Percentiles rank a stretch among this genome's conserved stretches.
Conservation (phyloP, 1,284 basidiomycete species). For the Leccinum solheimii region DNA sequence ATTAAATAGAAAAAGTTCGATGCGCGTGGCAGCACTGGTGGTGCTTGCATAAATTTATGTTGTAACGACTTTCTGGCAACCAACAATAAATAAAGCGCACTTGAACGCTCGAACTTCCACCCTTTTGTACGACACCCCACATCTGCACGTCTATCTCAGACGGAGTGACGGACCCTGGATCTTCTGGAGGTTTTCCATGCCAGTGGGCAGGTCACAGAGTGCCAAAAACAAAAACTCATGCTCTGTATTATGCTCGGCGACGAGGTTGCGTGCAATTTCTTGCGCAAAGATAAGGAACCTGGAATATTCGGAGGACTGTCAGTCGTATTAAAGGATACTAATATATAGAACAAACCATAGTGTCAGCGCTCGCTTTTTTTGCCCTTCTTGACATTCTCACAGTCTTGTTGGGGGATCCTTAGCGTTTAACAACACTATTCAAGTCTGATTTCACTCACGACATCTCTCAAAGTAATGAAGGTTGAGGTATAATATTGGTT, state of each 20-base stretch:
- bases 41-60: no score
- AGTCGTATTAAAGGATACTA: not conserved
- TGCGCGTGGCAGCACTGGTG: not conserved
- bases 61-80: no score
- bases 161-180: no score
- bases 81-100: no score
- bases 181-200: not conserved
- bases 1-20: not conserved
- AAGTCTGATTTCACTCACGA: slow-evolving; percentile 54
- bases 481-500: slow-evolving; percentile 72
- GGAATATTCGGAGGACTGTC: not conserved
- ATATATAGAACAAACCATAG: slow-evolving; percentile 57
- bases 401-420: slow-evolving; percentile 48
- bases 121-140: not conserved
- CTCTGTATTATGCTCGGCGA: not conserved
- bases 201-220: not conserved
- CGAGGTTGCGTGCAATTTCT: not conserved
- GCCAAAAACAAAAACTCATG: not conserved
- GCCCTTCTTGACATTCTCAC: slow-evolving; percentile 54
- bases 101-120: no score
- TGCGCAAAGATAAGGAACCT: not conserved
- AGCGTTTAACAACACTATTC: slow-evolving; percentile 17
- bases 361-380: slow-evolving; percentile 65
- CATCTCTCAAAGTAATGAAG: slow-evolving; percentile 74
- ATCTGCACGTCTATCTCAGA: not conserved